Percentiles rank a stretch among this genome's conserved stretches.
phyloP scores from a whole-genome alignment of 78 protist genomes.

The Dictyostelium firmibasis region DNA sequence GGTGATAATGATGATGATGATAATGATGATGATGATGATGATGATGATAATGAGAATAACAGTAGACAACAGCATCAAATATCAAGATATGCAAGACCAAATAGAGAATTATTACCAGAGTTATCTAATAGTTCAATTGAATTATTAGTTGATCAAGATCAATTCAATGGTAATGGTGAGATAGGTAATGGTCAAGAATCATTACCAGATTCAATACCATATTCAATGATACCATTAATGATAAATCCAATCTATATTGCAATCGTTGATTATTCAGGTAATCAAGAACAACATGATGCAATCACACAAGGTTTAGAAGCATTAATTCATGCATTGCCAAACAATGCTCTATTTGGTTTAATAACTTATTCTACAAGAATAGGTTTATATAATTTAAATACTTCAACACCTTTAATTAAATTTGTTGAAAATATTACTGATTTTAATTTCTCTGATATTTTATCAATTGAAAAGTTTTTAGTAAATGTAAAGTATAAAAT shows the following conservation, averaged over 20 bases:
- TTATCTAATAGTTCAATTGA: background rate
- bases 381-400: slow-evolving; percentile 36
- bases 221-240: background rate
- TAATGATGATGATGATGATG: background rate
- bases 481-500: slow-evolving; percentile 19
- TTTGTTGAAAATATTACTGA: background rate
- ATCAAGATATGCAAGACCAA: background rate
- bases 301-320: slow-evolving; percentile 32
- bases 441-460: slow-evolving; percentile 22
- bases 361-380: background rate
- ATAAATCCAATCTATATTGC: slow-evolving; percentile 60
- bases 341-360: slow-evolving; percentile 50
- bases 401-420: slow-evolving; percentile 28
- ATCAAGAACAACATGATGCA: background rate
- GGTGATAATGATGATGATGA: background rate
- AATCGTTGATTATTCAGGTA: slow-evolving; percentile 38
- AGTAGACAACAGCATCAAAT: background rate
- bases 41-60: background rate
- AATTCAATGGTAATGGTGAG: background rate
- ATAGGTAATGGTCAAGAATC: background rate
- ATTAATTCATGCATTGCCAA: slow-evolving; percentile 46
- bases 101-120: slow-evolving; percentile 24
- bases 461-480: slow-evolving; percentile 29
- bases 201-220: background rate
- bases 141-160: background rate